These are phyloP conservation scores for Atractiella rhizophila DNA, from an alignment of 768 basidiomycete genomes.

Conservation along the genomic window DNA sequence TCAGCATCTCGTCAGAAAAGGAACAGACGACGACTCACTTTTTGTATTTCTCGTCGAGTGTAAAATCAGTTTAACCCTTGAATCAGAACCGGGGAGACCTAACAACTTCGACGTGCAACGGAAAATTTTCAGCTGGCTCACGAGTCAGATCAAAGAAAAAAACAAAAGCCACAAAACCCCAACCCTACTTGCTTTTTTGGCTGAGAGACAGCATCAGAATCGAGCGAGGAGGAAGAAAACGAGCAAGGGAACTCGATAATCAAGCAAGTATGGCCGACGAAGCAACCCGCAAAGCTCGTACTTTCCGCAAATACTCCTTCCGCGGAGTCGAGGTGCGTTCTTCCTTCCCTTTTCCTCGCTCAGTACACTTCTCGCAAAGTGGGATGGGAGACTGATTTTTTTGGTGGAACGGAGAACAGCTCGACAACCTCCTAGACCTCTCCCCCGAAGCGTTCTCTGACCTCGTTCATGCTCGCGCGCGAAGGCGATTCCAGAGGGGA, in stretches of 20 bases:
- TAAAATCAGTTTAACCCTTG: background rate
- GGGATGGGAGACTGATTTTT: background rate
- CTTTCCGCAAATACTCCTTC: slow-evolving; percentile 97
- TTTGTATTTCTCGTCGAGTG: too few relatives aligned
- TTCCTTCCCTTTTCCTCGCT: background rate
- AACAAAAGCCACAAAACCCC: too few relatives aligned
- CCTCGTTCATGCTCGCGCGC: slow-evolving; percentile 96
- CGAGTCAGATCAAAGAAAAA: background rate
- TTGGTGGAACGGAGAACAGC: slow-evolving; percentile 20
- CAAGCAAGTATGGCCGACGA: slow-evolving; percentile 36
- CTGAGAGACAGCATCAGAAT: too few relatives aligned
- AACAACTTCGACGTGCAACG: too few relatives aligned
- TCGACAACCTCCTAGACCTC: slow-evolving; percentile 91
- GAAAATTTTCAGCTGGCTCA: too few relatives aligned
- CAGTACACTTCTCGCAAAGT: background rate
- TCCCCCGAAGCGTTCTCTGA: slow-evolving; percentile 48
- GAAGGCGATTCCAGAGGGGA: slow-evolving; percentile 94
- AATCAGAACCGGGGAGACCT: background rate
- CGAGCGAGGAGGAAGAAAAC: background rate
- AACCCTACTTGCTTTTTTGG: too few relatives aligned
- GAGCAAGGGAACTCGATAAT: background rate
- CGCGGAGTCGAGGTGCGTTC: slow-evolving; percentile 49
- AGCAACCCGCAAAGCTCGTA: slow-evolving; percentile 77
- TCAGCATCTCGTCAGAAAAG: too few relatives aligned
- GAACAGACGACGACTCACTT: too few relatives aligned